Percentiles rank a stretch among this genome's conserved stretches.
These are phyloP conservation scores for Parachlorella kessleri DNA, from an alignment of 139 green algal species.

Conservation along the genomic window DNA sequence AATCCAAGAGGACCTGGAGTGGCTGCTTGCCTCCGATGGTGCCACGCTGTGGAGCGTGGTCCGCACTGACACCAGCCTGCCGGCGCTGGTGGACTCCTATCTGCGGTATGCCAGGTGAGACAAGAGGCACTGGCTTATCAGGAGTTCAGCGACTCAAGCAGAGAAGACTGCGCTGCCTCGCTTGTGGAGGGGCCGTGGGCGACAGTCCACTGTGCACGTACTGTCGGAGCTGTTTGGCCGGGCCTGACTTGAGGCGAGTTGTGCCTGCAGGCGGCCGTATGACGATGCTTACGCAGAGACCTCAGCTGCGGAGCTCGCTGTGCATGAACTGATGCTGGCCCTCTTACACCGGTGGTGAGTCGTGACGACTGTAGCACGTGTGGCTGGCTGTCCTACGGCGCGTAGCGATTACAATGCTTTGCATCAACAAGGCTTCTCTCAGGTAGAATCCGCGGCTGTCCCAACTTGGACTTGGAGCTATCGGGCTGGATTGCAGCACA, in stretches of 20 bases:
- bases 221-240: background rate
- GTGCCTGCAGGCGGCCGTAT: conserved; percentile 18
- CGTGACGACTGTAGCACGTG: background rate
- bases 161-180: too few relatives aligned
- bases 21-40: conserved; percentile 3
- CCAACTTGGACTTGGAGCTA: background rate
- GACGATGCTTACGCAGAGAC: conserved; percentile 18
- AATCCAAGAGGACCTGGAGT: conserved; percentile 24
- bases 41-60: conserved; percentile 16
- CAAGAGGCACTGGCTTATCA: background rate
- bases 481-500: background rate
- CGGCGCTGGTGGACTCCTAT: conserved; percentile 27
- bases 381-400: too few relatives aligned
- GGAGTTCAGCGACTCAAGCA: background rate
- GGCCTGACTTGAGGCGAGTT: background rate
- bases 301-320: too few relatives aligned
- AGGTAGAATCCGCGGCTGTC: background rate
- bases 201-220: too few relatives aligned
- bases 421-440: background rate
- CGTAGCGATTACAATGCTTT: too few relatives aligned
- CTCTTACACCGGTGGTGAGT: conserved; percentile 34
- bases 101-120: conserved; percentile 22
- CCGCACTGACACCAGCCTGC: conserved; percentile 9
- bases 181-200: too few relatives aligned
- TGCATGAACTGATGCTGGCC: conserved; percentile 7